Evolutionary conservation across 164 flowering plant species (phyloP).

Genomic region (Sextonia rubra): DNA sequence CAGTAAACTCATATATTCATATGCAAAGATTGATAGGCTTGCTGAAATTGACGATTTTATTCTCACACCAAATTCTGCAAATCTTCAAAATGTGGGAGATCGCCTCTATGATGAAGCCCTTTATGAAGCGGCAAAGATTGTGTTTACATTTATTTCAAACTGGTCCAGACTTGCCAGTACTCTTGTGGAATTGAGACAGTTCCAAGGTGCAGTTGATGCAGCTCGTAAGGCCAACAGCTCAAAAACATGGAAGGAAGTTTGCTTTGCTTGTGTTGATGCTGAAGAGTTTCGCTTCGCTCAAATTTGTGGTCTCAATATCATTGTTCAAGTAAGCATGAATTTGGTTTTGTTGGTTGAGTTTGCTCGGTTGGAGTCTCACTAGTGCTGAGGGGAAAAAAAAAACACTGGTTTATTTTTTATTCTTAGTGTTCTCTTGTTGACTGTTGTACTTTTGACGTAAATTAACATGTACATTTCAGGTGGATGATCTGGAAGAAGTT

Average conservation of each 20-base stretch:
- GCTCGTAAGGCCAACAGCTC: slow-evolving; percentile 97
- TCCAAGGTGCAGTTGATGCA: slow-evolving; percentile 99
- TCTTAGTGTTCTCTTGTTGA: background rate
- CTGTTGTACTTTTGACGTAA: slow-evolving; percentile 5
- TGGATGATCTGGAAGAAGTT: slow-evolving; percentile 98
- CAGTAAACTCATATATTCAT: slow-evolving; percentile 96
- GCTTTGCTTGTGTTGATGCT: slow-evolving; percentile 99
- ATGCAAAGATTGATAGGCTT: slow-evolving; percentile 98
- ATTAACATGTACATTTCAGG: slow-evolving; percentile 36
- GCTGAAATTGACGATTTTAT: slow-evolving; percentile 97
- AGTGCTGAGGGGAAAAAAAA: too few species aligned
- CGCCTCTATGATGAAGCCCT: slow-evolving; percentile 88
- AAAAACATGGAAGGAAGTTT: slow-evolving; percentile 98
- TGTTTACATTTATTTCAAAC: slow-evolving; percentile 90
- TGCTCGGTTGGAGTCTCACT: background rate
- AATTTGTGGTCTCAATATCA: slow-evolving; percentile 95
- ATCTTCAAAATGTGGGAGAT: slow-evolving; percentile 95
- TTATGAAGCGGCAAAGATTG: slow-evolving; percentile 95
- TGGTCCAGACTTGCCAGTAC: slow-evolving; percentile 95
- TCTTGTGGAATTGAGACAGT: slow-evolving; percentile 79
- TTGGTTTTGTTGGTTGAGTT: background rate
- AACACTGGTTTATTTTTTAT: background rate
- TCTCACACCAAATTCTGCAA: slow-evolving; percentile 98
- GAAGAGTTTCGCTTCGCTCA: slow-evolving; percentile 99
- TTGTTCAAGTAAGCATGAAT: slow-evolving; percentile 41